A percentile compares a stretch with the other conserved stretches of the same genome.
phyloP scores from a whole-genome alignment of 495 filamentous ascomycete genomes.

The Letharia lupina region DNA sequence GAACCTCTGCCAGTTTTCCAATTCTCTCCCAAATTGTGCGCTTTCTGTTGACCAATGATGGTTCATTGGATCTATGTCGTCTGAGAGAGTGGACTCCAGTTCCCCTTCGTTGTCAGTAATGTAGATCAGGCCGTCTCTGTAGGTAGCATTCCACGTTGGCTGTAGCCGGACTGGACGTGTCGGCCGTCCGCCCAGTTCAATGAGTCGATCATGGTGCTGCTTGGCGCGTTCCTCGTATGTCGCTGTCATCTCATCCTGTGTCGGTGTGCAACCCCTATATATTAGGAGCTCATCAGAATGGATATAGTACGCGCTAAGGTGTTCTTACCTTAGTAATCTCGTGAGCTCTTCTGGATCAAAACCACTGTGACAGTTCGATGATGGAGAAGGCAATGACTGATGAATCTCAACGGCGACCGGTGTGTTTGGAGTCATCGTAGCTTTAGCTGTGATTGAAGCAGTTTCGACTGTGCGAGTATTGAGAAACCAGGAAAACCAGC shows the following conservation, averaged over 20 bases:
- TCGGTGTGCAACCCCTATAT: not conserved
- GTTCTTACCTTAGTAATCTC: not conserved
- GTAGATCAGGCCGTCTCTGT: not conserved
- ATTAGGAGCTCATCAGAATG: not conserved
- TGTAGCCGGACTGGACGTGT: not conserved
- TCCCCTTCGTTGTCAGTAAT: too few relatives aligned
- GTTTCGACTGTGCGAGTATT: not conserved
- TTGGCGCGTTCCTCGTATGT: not conserved
- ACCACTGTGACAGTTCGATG: not conserved
- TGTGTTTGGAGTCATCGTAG: not conserved
- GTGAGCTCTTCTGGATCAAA: not conserved
- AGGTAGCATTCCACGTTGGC: not conserved
- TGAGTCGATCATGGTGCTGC: not conserved
- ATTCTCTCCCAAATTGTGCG: not conserved
- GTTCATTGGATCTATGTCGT: too few relatives aligned
- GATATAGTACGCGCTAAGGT: not conserved
- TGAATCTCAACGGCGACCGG: not conserved
- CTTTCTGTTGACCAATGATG: not conserved
- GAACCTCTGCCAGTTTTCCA: not conserved
- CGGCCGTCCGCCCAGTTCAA: not conserved
- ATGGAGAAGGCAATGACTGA: not conserved
- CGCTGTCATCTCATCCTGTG: not conserved
- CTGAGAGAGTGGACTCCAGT: too few relatives aligned
- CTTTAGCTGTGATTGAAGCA: not conserved
- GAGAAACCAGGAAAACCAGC: too few relatives aligned